These are phyloP conservation scores for Medicago truncatula DNA, from an alignment of 306 rosid species.

Conservation along the genomic window DNA sequence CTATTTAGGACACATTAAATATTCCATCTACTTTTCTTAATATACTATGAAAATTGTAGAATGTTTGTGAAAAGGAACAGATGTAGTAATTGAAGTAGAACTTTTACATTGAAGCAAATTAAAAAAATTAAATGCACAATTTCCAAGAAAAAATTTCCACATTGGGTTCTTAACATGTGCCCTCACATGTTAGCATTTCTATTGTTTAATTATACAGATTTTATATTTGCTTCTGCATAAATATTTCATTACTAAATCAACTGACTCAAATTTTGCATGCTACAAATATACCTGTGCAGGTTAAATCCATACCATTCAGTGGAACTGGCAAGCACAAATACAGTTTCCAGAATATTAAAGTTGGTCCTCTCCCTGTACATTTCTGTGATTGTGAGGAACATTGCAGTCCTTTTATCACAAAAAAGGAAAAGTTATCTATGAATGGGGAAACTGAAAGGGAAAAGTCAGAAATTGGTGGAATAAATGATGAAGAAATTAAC, in stretches of 20 bases:
- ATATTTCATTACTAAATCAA: constrained; percentile 24
- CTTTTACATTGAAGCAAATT: too few species aligned
- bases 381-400: constrained; percentile 97
- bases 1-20: too few species aligned
- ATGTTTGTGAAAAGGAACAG: too few species aligned
- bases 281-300: constrained; percentile 51
- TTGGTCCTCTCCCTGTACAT: constrained; percentile 72
- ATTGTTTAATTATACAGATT: not conserved
- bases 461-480: constrained; percentile 54
- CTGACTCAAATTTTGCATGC: constrained; percentile 16
- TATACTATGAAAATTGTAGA: too few species aligned
- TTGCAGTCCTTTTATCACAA: constrained; percentile 46
- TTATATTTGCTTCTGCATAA: constrained; percentile 11
- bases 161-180: too few species aligned
- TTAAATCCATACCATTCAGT: constrained; percentile 76
- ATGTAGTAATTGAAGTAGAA: too few species aligned
- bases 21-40: too few species aligned
- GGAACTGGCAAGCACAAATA: constrained; percentile 96
- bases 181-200: too few species aligned
- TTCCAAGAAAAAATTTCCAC: too few species aligned
- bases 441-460: constrained; percentile 38
- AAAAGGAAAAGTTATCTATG: constrained; percentile 38
- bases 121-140: too few species aligned
- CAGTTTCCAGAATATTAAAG: constrained; percentile 81
- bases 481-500: constrained; percentile 66